Base-by-base conservation (phyloP, 1,139 yeast species). In the Suhomyces anneliseae region DNA sequence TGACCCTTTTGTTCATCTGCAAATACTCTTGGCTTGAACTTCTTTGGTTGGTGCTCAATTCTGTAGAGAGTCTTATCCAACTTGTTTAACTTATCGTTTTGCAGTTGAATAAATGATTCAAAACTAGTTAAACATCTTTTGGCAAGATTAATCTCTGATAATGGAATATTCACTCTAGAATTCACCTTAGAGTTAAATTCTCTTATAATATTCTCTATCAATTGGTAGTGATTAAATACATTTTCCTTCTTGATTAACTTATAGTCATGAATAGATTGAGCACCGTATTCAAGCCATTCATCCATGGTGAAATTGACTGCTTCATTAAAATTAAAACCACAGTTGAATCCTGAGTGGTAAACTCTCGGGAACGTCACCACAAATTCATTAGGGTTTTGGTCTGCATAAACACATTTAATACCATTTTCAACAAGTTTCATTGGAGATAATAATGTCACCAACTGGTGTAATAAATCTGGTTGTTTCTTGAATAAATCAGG, bases 401-500 rank as follows among this genome's bases (percentile, higher is more conserved):
- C 83, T 0, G 89, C 87, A 49, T 82, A 87, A 55, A 76, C 87
- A 53, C 87, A 81, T 10, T 75, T 74, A 7, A 88, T 81, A 0
- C 80, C 82, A 36, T 81, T 72, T 31, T 78, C 69, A 4, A 70
- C 61, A 29, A 86, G 68, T 34, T 76, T 70, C 54, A 66, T 65
- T 0, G 97, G 97, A 6, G 92, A 83, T 3, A 90, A 65, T 59
- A 90, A 72, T 0, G 97, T 86, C 10, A 90, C 90, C 44, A 93
- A 70, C 61, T 92, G 97, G 65, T 89, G 96, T 46, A 92, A 69
- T 52, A 92, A 74, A 67, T 90, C 97, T 0, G 96, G 97, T 58
- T 92, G 97, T 57, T 85, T 82, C 42, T 81, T 78, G 62, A 92
- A 89, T 48, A 89, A 74, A 61, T 90, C 97, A 0, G 98, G 98